Evolutionary conservation across 1,139 yeast species (phyloP).

Genomic region (Fermentozyma sake): DNA sequence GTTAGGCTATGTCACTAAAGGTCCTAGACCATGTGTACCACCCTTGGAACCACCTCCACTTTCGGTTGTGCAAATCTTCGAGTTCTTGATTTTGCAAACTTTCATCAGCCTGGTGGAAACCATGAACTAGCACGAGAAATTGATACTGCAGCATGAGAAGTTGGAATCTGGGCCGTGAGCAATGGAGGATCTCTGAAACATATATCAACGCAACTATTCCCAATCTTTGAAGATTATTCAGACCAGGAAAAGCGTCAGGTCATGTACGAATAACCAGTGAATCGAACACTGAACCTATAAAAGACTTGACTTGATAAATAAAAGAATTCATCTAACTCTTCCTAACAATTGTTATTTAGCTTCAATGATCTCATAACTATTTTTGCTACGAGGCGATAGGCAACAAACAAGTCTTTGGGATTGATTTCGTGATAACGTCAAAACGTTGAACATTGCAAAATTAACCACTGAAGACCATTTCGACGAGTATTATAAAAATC

Average conservation of each 20-base stretch:
- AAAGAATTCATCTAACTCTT: too few species aligned
- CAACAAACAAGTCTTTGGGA: constrained; percentile 22
- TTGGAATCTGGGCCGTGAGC: constrained; percentile 30
- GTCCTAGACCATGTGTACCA: constrained; percentile 17
- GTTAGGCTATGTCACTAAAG: too few species aligned
- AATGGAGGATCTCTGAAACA: constrained; percentile 23
- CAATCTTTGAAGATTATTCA: constrained; percentile 22
- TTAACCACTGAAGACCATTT: constrained; percentile 21
- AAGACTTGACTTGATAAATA: constrained; percentile 23
- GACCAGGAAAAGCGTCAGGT: constrained; percentile 27
- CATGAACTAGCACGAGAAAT: constrained; percentile 22
- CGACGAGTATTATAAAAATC: constrained; percentile 20
- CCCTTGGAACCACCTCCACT: constrained; percentile 21
- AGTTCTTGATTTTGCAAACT: constrained; percentile 22
- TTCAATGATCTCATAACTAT: constrained; percentile 30
- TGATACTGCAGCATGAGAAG: constrained; percentile 21
- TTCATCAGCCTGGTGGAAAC: constrained; percentile 25
- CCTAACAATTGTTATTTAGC: too few species aligned
- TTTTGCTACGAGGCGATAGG: constrained; percentile 28
- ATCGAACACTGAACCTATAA: constrained; percentile 15
- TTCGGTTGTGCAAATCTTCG: constrained; percentile 32
- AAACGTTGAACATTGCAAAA: constrained; percentile 30
- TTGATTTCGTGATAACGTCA: constrained; percentile 27
- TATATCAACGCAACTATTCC: constrained; percentile 24
- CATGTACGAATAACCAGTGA: too few species aligned